phyloP scores from a whole-genome alignment of 352 stramenopile genomes.

The Globisporangium paddicum region DNA sequence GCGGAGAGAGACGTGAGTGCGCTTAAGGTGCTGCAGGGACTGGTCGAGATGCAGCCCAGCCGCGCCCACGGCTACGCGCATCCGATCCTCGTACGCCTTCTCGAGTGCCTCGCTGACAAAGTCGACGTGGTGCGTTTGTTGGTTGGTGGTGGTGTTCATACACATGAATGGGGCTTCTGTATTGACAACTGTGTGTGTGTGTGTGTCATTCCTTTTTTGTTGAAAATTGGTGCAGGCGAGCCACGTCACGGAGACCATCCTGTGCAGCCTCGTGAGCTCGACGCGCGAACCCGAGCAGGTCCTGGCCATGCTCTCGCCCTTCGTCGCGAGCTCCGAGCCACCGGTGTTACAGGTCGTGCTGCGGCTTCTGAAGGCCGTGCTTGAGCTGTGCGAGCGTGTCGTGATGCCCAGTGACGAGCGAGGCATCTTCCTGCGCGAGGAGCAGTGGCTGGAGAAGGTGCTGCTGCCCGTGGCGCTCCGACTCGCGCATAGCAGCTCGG shows the following conservation, averaged over 20 bases:
- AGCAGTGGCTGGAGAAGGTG: conserved; percentile 27
- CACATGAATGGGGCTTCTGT: neutral
- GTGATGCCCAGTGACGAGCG: neutral
- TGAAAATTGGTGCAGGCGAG: conserved; percentile 20
- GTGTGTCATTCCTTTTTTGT: neutral
- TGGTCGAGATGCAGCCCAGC: conserved; percentile 35
- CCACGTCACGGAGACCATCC: conserved; percentile 50
- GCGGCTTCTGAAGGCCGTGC: conserved; percentile 36
- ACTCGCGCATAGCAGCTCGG: conserved; percentile 47
- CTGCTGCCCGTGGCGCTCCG: conserved; percentile 27
- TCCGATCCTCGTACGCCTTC: conserved; percentile 49
- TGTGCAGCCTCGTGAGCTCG: conserved; percentile 30
- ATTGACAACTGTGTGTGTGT: neutral
- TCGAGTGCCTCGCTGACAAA: conserved; percentile 38
- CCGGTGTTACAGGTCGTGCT: conserved; percentile 49
- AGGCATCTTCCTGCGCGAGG: conserved; percentile 23
- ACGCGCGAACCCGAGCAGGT: conserved; percentile 27
- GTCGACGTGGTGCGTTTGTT: conserved; percentile 33
- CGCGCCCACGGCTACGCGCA: conserved; percentile 51
- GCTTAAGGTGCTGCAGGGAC: conserved; percentile 44
- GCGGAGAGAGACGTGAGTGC: conserved; percentile 42
- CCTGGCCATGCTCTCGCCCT: conserved; percentile 34
- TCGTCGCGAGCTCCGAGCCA: conserved; percentile 30
- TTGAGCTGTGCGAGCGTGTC: conserved; percentile 31
- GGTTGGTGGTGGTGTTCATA: no score